A percentile compares a stretch with the other conserved stretches of the same genome.
Evolutionary conservation across 108 stramenopile genomes (phyloP).

Genomic region (Conticribra guillardii): DNA sequence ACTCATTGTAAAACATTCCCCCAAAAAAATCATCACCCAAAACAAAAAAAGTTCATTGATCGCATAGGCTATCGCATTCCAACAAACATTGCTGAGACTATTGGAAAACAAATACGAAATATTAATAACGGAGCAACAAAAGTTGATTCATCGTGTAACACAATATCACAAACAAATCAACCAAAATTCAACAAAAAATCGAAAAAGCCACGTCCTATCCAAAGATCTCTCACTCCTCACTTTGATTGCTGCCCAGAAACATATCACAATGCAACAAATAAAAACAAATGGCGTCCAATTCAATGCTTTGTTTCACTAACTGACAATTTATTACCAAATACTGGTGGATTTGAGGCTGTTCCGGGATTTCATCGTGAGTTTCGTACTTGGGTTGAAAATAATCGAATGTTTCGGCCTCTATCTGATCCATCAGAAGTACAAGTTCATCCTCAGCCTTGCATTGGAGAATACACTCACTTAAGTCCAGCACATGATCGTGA

Average conservation of each 20-base stretch:
- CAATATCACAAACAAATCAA: background rate
- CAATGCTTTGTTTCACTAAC: conserved; percentile 92
- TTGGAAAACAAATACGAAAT: conserved; percentile 47
- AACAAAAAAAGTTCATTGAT: conserved; percentile 72
- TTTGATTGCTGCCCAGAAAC: conserved; percentile 93
- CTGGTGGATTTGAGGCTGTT: conserved; percentile 92
- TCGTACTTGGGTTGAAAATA: conserved; percentile 64
- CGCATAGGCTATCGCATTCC: conserved; percentile 90
- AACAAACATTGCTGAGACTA: conserved; percentile 58
- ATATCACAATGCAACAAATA: conserved; percentile 47
- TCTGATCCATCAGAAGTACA: conserved; percentile 17
- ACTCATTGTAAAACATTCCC: no score
- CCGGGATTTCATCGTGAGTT: conserved; percentile 92
- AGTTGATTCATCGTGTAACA: no score
- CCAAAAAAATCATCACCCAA: background rate
- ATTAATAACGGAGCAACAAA: no score
- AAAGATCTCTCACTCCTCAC: conserved; percentile 93
- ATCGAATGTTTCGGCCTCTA: conserved; percentile 9
- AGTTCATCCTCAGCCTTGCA: conserved; percentile 56
- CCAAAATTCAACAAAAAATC: conserved; percentile 45
- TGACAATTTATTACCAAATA: conserved; percentile 72
- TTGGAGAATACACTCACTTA: conserved; percentile 93
- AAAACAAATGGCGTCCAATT: conserved; percentile 91
- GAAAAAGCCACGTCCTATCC: conserved; percentile 60
- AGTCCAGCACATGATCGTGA: conserved; percentile 81